Evolutionary conservation across 345 rosid species (phyloP).

Genomic region (Sisymbrium altissimum): DNA sequence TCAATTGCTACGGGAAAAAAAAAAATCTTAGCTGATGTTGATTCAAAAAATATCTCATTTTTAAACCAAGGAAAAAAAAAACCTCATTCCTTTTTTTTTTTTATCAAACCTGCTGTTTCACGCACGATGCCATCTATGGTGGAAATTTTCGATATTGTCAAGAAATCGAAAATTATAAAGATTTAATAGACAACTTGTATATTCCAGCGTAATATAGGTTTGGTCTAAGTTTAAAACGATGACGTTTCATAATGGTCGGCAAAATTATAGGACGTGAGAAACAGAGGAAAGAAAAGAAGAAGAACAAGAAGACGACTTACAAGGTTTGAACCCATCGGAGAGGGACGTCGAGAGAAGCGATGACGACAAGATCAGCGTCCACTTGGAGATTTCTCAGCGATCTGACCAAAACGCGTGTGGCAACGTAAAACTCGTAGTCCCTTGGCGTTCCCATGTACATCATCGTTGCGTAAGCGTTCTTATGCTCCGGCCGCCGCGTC

Average conservation of each 20-base stretch:
- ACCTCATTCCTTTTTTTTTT: neutral
- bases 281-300: neutral
- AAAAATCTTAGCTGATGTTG: no score
- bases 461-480: constrained; percentile 95
- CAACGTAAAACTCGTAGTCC: constrained; percentile 96
- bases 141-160: neutral
- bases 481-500: constrained; percentile 41
- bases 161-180: neutral
- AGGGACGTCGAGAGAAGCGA: constrained; percentile 95
- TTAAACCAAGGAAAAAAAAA: no score
- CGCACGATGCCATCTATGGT: neutral
- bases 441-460: constrained; percentile 99
- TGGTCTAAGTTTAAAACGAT: neutral
- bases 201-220: neutral
- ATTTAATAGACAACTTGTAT: neutral
- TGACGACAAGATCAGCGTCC: constrained; percentile 93
- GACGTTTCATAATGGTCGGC: neutral
- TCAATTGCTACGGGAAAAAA: neutral
- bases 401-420: constrained; percentile 87
- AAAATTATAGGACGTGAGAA: neutral
- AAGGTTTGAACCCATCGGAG: constrained; percentile 77
- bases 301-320: constrained; percentile 46
- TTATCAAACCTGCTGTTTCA: neutral
- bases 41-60: no score
- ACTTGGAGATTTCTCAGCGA: constrained; percentile 57